Evolutionary conservation across 2,329 filamentous ascomycete species (phyloP), one percentile per base, ranked within the genome.

Genomic region (Phialophora verrucosa): DNA sequence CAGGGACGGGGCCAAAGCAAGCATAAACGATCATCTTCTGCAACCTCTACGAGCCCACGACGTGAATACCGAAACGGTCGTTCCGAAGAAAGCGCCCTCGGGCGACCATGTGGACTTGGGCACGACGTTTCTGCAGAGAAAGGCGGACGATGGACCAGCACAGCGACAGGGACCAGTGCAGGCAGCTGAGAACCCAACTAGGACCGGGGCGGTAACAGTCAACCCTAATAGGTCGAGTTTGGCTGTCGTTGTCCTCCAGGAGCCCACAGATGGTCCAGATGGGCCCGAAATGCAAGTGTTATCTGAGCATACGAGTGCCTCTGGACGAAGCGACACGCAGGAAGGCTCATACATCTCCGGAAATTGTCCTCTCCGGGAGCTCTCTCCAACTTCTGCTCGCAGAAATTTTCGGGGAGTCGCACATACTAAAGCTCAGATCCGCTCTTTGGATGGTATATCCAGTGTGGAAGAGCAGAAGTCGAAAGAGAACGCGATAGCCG

Each of bases 1-100:
- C 59, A 82, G 83, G 61, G 76, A 74, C 54, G 73, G 85, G 32
- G 76, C 81, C 62, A 81, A 55, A 54, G 60, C 62, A 53, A 44
- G n/a, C 32, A 27, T 65, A 10, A 63, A 63, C 32, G 57, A 38
- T 14, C 65, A 68, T 50, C 57, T 67, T 17, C 6, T 71, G 11
- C 51, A 63, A 29, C 62, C 49, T 44, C 14, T n/a, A 2, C 50
- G 31, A n/a, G 4, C 35, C 14, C 29, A 35, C 12, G 29, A 11
- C 6, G 27, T 29, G 20, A 27, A 62, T 2, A 31, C 25, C 25
- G 49, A 67, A 27, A 64, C 32, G 12, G 20, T 44, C 3, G 14
- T 20, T 3, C 20, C 23, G 11, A 62, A 49, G n/a, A 44, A 32
- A 25, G 42, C 50, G 8, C 29, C 32, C 20, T 14, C 38, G 23